Conservation (phyloP, 1,284 basidiomycete species). For the Melanopsichium pennsylvanicum region DNA sequence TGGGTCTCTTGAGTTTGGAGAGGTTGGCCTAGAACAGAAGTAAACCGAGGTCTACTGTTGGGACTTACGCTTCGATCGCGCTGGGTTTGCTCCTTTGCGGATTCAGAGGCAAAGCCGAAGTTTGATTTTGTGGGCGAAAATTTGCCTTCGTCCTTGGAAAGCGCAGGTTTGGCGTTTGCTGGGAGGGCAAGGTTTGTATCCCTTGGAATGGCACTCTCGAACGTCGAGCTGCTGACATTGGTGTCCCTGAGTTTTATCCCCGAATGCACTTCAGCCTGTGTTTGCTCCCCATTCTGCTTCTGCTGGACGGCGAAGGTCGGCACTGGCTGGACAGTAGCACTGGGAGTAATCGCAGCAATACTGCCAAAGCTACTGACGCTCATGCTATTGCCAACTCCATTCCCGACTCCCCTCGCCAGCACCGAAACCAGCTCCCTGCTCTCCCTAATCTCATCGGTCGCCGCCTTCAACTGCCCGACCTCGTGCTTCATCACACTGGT, state of each 20-base stretch:
- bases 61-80: conserved; percentile 37
- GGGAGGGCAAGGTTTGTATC: conserved; percentile 18
- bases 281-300: no score
- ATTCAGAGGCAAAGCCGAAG: conserved; percentile 36
- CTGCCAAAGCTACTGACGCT: conserved; percentile 25
- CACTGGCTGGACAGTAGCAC: conserved; percentile 13
- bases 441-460: conserved; percentile 53
- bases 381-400: conserved; percentile 7
- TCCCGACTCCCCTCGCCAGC: conserved; percentile 14
- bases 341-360: conserved; percentile 20
- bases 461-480: conserved; percentile 59
- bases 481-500: conserved; percentile 63
- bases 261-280: no score
- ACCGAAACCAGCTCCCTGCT: conserved; percentile 44
- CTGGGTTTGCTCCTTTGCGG: conserved; percentile 1
- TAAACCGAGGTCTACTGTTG: conserved; percentile 50
- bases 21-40: conserved; percentile 52
- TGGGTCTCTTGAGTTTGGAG: conserved; percentile 14
- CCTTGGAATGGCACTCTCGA: conserved; percentile 36
- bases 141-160: conserved; percentile 38
- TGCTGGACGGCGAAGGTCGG: no score
- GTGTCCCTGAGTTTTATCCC: conserved; percentile 11
- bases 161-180: conserved; percentile 14
- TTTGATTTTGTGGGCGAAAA: conserved; percentile 29
- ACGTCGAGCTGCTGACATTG: conserved; percentile 44